Conservation (phyloP, 208 protist species). For the Strigomonas culicis region DNA sequence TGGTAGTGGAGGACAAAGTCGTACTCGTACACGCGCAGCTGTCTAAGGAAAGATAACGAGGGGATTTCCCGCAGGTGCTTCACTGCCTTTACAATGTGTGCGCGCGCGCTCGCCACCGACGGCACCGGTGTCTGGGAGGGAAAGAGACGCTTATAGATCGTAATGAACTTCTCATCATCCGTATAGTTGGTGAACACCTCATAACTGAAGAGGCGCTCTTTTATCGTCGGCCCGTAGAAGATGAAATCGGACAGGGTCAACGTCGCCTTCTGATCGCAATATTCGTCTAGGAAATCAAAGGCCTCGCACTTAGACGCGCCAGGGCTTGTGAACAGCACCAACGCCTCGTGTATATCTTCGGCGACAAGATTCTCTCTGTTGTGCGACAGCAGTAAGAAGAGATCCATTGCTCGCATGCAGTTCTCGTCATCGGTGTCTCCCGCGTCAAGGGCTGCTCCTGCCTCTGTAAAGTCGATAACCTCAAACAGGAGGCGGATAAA, state of each 20-base stretch:
- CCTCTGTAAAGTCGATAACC: slow-evolving; percentile 19
- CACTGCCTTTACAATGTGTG: slow-evolving; percentile 29
- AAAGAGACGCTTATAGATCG: slow-evolving; percentile 44
- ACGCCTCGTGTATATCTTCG: slow-evolving; percentile 53
- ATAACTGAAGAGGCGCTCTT: slow-evolving; percentile 50
- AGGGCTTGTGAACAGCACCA: slow-evolving; percentile 57
- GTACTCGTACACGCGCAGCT: slow-evolving; percentile 65
- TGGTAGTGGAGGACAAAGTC: slow-evolving; percentile 60
- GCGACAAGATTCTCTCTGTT: slow-evolving; percentile 32
- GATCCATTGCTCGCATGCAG: slow-evolving; percentile 14
- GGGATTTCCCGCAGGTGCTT: slow-evolving; percentile 22
- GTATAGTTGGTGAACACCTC: slow-evolving; percentile 37
- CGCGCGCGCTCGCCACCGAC: slow-evolving; percentile 1
- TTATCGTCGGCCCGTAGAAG: slow-evolving; percentile 36
- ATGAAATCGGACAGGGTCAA: slow-evolving; percentile 58
- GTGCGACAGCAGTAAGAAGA: slow-evolving; percentile 49
- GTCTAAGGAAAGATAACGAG: slow-evolving; percentile 12
- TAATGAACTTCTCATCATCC: slow-evolving; percentile 40
- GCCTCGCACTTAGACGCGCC: slow-evolving; percentile 50
- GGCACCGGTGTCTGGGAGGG: slow-evolving; percentile 19
- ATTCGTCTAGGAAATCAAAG: slow-evolving; percentile 65
- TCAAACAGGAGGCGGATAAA: slow-evolving; percentile 16
- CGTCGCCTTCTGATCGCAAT: slow-evolving; percentile 47
- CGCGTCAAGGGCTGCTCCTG: not conserved
- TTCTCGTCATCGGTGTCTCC: not conserved